These are phyloP conservation scores for Colletotrichum salicis DNA, from an alignment of 2,329 filamentous ascomycete species.

Conservation along the genomic window DNA sequence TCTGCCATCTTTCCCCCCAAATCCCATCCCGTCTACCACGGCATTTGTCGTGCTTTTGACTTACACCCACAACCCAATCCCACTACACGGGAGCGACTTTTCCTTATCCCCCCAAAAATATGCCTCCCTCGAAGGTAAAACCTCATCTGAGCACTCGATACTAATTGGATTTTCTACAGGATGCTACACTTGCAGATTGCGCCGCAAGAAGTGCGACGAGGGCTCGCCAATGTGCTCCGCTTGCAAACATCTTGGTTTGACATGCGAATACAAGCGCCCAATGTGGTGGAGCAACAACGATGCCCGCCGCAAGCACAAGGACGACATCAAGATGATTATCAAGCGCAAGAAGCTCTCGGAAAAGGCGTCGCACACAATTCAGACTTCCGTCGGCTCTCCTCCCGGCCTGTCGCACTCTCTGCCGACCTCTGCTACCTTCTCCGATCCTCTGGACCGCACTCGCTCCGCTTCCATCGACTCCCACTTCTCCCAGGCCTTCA, in stretches of 20 bases:
- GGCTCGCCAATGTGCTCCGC: conserved; percentile 71
- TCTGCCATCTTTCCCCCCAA: conserved; percentile 31
- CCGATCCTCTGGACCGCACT: conserved; percentile 77
- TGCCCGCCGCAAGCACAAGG: conserved; percentile 86
- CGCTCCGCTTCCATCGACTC: conserved; percentile 84
- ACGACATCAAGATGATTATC: conserved; percentile 96
- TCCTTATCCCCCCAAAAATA: conserved; percentile 37
- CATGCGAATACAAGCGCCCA: conserved; percentile 96
- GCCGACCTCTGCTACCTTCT: conserved; percentile 82
- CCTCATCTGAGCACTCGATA: conserved; percentile 13
- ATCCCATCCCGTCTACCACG: conserved; percentile 13
- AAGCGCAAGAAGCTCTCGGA: conserved; percentile 95
- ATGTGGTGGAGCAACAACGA: conserved; percentile 98
- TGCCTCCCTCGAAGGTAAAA: conserved; percentile 37
- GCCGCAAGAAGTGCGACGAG: conserved; percentile 77
- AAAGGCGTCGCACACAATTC: conserved; percentile 73
- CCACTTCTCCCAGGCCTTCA: conserved; percentile 78
- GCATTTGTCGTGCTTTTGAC: conserved; percentile 41
- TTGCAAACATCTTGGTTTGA: conserved; percentile 80
- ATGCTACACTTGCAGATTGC: conserved; percentile 75
- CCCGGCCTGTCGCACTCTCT: conserved; percentile 84
- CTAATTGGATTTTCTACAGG: conserved; percentile 51
- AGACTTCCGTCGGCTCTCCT: conserved; percentile 72
- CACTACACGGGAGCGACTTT: conserved; percentile 19
- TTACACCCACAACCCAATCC: conserved; percentile 41